Percentiles rank a stretch among this genome's conserved stretches.
Conservation (phyloP, 768 basidiomycete species). For the Auricularia auricula-judae region DNA sequence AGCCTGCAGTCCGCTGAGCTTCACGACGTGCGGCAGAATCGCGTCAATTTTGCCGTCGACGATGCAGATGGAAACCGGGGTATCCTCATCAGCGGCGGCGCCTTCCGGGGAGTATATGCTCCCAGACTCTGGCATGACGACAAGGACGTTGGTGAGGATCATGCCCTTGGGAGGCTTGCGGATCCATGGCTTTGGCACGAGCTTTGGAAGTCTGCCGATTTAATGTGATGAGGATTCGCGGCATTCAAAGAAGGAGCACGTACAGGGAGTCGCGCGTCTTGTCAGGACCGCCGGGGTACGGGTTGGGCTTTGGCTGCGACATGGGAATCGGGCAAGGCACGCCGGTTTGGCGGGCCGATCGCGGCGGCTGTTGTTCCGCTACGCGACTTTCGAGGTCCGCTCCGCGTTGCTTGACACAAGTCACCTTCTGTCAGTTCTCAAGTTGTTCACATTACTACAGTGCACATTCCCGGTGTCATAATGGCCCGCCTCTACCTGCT, state of each 20-base stretch:
- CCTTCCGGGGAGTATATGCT: conserved; percentile 16
- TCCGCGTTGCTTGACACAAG: no score
- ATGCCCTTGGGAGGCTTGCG: conserved; percentile 12
- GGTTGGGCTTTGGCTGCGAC: neutral
- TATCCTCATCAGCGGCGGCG: conserved; percentile 19
- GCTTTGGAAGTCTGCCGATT: neutral
- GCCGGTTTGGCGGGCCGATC: neutral
- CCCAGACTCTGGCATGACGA: conserved; percentile 23
- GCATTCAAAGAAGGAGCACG: neutral
- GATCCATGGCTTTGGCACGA: conserved; percentile 28
- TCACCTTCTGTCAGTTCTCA: no score
- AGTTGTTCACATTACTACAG: no score
- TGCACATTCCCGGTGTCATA: no score
- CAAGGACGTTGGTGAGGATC: conserved; percentile 21
- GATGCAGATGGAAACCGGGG: conserved; percentile 12
- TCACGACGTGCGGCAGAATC: no score
- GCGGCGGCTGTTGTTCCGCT: no score
- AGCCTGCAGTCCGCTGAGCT: no score
- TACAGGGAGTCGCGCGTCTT: neutral
- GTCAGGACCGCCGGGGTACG: neutral
- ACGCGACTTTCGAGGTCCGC: no score
- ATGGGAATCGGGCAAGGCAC: neutral
- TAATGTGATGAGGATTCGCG: neutral
- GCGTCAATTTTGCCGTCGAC: neutral
- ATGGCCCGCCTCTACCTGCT: no score